Conservation (phyloP, 192 early-diverging fungal species). For the Phlyctochytrium planicorne region DNA sequence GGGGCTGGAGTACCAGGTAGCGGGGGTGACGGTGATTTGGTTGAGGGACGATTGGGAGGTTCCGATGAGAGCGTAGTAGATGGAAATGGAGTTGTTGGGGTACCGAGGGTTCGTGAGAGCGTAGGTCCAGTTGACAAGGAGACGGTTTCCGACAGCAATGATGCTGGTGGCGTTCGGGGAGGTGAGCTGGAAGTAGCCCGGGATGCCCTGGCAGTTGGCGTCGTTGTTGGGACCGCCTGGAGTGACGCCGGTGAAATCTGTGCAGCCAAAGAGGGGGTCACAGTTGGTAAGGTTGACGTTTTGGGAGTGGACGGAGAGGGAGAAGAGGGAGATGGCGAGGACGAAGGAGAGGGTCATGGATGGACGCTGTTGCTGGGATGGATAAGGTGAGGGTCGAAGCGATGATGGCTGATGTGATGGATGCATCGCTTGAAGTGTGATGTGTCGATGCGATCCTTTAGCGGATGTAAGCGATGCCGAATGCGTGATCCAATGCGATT, state of each 20-base stretch:
- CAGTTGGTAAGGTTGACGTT: conserved; percentile 1
- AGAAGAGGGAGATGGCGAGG: not conserved
- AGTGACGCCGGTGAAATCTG: not conserved
- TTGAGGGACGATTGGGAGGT: not conserved
- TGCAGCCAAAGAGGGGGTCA: conserved; percentile 1
- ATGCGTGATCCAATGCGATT: too few species aligned
- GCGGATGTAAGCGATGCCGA: too few species aligned
- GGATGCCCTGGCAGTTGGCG: not conserved
- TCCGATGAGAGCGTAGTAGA: conserved; percentile 7
- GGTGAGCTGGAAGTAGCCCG: not conserved
- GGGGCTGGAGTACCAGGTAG: conserved; percentile 2
- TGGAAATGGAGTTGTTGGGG: not conserved
- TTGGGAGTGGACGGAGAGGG: not conserved
- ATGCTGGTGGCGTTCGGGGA: not conserved
- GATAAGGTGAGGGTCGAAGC: too few species aligned
- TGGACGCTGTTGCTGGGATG: too few species aligned
- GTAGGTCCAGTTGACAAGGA: conserved; percentile 9
- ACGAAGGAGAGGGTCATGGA: not conserved
- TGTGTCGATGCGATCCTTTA: too few species aligned
- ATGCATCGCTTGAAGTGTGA: too few species aligned
- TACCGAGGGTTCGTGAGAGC: not conserved
- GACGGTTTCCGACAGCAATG: conserved; percentile 1
- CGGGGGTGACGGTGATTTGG: not conserved
- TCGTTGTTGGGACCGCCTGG: not conserved
- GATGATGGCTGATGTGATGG: too few species aligned